Evolutionary conservation across 192 early-diverging fungal species (phyloP).

Genomic region (Polychytrium aggregatum): DNA sequence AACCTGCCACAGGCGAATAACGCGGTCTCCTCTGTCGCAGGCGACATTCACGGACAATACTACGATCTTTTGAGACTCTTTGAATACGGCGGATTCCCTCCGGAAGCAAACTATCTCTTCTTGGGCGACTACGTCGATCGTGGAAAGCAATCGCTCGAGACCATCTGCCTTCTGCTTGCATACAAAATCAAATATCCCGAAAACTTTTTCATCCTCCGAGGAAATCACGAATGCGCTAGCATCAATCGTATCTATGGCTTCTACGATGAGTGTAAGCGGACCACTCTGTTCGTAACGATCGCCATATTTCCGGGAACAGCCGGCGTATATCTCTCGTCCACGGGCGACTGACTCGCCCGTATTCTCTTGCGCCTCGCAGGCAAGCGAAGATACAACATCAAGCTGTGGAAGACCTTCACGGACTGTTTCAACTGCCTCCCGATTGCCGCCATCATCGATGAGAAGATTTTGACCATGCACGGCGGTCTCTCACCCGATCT

Average conservation of each 20-base stretch:
- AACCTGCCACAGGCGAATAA: too few species aligned
- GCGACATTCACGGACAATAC: conserved; percentile 92
- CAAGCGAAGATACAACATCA: conserved; percentile 95
- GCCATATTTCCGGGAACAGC: too few species aligned
- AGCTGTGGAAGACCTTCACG: conserved; percentile 98
- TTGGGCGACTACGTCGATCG: conserved; percentile 97
- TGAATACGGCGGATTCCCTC: conserved; percentile 93
- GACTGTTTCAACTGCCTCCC: conserved; percentile 98
- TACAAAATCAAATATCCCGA: conserved; percentile 99
- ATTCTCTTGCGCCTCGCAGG: conserved; percentile 39
- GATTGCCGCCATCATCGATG: conserved; percentile 94
- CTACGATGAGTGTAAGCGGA: conserved; percentile 81
- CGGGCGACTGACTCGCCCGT: too few species aligned
- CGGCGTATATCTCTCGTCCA: too few species aligned
- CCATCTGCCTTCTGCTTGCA: conserved; percentile 91
- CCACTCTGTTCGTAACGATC: too few species aligned
- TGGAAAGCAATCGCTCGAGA: conserved; percentile 95
- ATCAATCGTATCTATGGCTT: conserved; percentile 98
- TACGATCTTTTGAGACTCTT: conserved; percentile 92
- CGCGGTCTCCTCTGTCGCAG: conserved; percentile 12
- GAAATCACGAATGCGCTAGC: conserved; percentile 96
- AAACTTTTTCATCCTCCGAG: conserved; percentile 98
- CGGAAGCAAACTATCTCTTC: conserved; percentile 93
- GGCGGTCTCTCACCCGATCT: conserved; percentile 95
- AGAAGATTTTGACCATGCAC: conserved; percentile 98